A percentile compares a stretch with the other conserved stretches of the same genome.
These are phyloP conservation scores for Boletus sensibilis DNA, from an alignment of 768 basidiomycete genomes.

Conservation along the genomic window DNA sequence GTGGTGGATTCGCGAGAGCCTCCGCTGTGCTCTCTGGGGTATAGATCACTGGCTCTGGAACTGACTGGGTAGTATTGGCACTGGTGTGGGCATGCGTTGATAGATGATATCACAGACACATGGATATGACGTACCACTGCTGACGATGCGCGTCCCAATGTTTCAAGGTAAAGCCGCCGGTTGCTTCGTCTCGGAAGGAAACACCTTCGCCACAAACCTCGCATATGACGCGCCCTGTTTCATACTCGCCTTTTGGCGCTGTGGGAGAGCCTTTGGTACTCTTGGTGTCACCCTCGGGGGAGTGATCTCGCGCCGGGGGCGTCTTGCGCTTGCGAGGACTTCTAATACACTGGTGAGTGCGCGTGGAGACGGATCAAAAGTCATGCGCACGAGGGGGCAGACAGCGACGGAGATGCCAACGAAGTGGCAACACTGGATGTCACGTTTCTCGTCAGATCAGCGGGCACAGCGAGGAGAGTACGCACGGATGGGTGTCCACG, in stretches of 20 bases:
- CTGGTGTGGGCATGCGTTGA: conserved; percentile 18
- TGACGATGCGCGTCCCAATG: conserved; percentile 69
- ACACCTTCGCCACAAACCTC: conserved; percentile 60
- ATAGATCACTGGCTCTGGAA: conserved; percentile 40
- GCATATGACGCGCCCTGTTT: conserved; percentile 63
- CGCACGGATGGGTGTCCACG: conserved; percentile 19
- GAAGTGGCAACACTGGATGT: conserved; percentile 13
- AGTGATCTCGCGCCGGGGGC: conserved; percentile 25
- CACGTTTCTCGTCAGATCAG: conserved; percentile 18
- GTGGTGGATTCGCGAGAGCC: conserved; percentile 45
- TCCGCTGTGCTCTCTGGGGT: conserved; percentile 43
- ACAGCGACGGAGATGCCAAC: conserved; percentile 14
- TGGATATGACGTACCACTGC: conserved; percentile 47
- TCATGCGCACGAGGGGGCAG: conserved; percentile 21
- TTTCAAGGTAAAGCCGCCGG: conserved; percentile 62
- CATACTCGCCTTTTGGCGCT: conserved; percentile 53
- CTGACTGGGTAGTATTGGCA: conserved; percentile 32
- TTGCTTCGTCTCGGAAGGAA: conserved; percentile 63
- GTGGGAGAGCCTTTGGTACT: conserved; percentile 9
- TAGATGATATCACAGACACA: conserved; percentile 1
- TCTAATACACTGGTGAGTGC: conserved; percentile 21
- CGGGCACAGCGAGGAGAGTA: neutral
- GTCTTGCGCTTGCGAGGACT: conserved; percentile 43
- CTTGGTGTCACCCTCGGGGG: conserved; percentile 16
- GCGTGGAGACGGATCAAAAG: conserved; percentile 19